phyloP scores from a whole-genome alignment of 768 basidiomycete genomes.

The Lentinula edodes region DNA sequence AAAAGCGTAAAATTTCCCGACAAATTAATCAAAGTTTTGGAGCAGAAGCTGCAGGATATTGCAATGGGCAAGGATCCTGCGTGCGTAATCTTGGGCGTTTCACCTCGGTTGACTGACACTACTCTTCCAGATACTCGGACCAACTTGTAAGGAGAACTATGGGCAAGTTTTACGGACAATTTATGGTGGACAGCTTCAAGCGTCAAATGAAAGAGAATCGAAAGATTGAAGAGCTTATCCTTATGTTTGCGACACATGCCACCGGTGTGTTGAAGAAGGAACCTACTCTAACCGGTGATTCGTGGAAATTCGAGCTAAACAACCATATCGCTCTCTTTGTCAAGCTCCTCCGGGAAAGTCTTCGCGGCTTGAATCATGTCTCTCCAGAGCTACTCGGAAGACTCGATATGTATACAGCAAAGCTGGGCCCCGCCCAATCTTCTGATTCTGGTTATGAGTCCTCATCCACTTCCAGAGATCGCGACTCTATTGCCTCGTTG shows the following conservation, averaged over 20 bases:
- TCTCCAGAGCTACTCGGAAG: constrained; percentile 78
- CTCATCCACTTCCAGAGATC: constrained; percentile 50
- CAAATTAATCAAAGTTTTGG: constrained; percentile 86
- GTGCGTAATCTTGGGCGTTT: constrained; percentile 45
- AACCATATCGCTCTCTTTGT: constrained; percentile 89
- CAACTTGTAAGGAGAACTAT: constrained; percentile 85
- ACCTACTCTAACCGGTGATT: constrained; percentile 74
- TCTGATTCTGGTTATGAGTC: constrained; percentile 68
- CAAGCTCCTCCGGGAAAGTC: constrained; percentile 75
- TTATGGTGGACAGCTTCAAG: constrained; percentile 79
- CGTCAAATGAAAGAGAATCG: constrained; percentile 93
- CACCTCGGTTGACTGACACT: neutral
- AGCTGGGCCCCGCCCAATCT: constrained; percentile 61
- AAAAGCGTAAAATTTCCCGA: constrained; percentile 93
- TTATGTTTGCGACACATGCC: constrained; percentile 92
- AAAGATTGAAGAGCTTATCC: constrained; percentile 95
- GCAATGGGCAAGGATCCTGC: constrained; percentile 88
- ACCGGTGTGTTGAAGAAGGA: constrained; percentile 88
- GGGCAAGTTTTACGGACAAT: constrained; percentile 90
- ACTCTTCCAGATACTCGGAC: constrained; percentile 68
- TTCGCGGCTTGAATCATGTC: constrained; percentile 68
- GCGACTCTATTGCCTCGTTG: constrained; percentile 40
- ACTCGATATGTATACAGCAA: constrained; percentile 78
- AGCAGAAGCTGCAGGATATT: constrained; percentile 84
- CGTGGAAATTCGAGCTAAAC: constrained; percentile 91